Evolutionary conservation across 768 basidiomycete species (phyloP).

Genomic region (Mycena rosella): DNA sequence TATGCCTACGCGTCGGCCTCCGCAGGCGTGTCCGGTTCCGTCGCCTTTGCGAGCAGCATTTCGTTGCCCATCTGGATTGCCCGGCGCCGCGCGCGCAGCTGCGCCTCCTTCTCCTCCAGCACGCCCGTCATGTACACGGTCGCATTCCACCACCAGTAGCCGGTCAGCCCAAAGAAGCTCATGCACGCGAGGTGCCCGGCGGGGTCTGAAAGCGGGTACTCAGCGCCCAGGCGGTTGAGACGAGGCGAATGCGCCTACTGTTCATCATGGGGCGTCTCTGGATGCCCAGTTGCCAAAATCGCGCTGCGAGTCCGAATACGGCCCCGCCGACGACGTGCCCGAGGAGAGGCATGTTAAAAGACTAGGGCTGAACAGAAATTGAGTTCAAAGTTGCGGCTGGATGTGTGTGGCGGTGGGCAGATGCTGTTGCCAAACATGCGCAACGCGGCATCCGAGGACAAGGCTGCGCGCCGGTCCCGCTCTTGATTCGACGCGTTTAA

Average conservation of each 20-base stretch:
- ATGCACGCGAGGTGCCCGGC: constrained; percentile 78
- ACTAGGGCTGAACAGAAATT: constrained; percentile 53
- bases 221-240: constrained; percentile 12
- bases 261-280: constrained; percentile 83
- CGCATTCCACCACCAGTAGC: constrained; percentile 64
- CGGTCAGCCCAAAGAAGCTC: constrained; percentile 76
- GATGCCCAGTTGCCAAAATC: constrained; percentile 90
- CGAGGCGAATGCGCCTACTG: constrained; percentile 65
- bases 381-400: constrained; percentile 15
- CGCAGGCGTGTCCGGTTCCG: constrained; percentile 23
- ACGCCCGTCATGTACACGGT: constrained; percentile 47
- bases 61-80: constrained; percentile 47
- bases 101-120: constrained; percentile 71
- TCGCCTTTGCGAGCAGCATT: constrained; percentile 44
- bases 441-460: constrained; percentile 7
- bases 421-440: constrained; percentile 14
- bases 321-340: constrained; percentile 84
- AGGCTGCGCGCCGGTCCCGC: constrained; percentile 18
- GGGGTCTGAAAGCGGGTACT: constrained; percentile 63
- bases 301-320: constrained; percentile 83
- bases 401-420: too few species aligned
- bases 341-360: constrained; percentile 53
- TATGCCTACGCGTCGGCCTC: background rate
- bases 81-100: constrained; percentile 65
- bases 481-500: constrained; percentile 25